Evolutionary conservation across 2,329 filamentous ascomycete species (phyloP), one percentile per base, ranked within the genome.

Genomic region (Colletotrichum lindemuthianum): DNA sequence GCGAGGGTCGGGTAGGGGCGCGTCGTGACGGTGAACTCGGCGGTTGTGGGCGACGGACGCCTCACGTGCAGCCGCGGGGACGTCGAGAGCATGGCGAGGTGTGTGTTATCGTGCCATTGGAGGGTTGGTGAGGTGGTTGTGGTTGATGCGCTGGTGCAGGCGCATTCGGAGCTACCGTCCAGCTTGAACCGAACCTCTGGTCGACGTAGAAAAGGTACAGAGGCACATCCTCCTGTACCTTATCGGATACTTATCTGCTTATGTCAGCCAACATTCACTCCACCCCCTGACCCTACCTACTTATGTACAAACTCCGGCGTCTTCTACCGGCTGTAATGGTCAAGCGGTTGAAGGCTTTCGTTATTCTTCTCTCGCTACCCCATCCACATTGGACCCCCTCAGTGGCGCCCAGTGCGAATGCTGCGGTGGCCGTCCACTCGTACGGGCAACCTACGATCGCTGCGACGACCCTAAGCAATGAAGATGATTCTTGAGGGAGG

Each of bases 1-100:
- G 83, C 71, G 13, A 85, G 65, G 0, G 84, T 84, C 4, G 79
- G 74, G 0, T 80, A 78, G 1, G 91, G 88, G 48, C 88, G 87
- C 63, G 94, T 97, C 40, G 94, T 96, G 60, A 97, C 92, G 36
- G 91, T 96, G 83, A 95, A 98, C 69, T 92, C 91, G 74, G 92
- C 89, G n/a, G 96, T 97, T 3, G 93, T 96, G 50, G 92, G 90
- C 32, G 96, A 94, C 53, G 92, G 91, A 24, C 88, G 86, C 69
- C 88, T 84, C 66, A 85, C 85, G 70, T 81, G 84, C 54, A 92
- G 86, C 70, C 84, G 84, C 9, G 88, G 86, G 1, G 81, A 72
- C 16, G 83, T 86, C 45, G 85, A 86, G 69, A 91, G 83, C 90
- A 92, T 92, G 54, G 69, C 74, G 65, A 44, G 11, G 12, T 33